Conservation (phyloP, 768 basidiomycete genomes). For the Coprinopsis cinerea region DNA sequence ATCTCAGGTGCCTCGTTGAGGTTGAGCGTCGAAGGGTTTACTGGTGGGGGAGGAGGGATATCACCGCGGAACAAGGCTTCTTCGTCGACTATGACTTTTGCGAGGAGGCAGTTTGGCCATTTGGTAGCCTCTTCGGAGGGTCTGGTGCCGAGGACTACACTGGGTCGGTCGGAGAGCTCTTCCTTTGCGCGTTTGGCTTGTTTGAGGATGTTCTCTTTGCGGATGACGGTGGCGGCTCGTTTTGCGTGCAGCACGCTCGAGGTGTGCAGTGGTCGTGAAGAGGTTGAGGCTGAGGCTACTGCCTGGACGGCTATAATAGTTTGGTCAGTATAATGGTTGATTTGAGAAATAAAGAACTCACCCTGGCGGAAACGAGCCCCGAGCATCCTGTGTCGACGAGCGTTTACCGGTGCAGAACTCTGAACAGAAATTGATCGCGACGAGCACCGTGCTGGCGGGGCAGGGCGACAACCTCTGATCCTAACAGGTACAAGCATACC, state of each 20-base stretch:
- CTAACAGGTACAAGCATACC: not conserved
- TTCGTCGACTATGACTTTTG: constrained; percentile 53
- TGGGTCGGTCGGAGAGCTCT: constrained; percentile 39
- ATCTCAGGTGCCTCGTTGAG: constrained; percentile 35
- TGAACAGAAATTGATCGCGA: not conserved
- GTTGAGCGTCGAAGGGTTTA: constrained; percentile 12
- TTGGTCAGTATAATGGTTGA: constrained; percentile 15
- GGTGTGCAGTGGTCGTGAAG: constrained; percentile 30
- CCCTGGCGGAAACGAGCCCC: constrained; percentile 24
- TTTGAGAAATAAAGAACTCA: constrained; percentile 12
- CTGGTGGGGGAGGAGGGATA: too few relatives aligned
- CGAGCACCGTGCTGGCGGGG: not conserved
- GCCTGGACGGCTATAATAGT: constrained; percentile 30
- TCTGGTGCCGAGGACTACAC: constrained; percentile 71
- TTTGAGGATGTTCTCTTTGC: constrained; percentile 32
- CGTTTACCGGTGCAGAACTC: not conserved
- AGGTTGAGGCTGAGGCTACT: not conserved
- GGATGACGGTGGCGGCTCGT: constrained; percentile 25
- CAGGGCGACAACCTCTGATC: not conserved
- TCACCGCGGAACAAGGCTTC: constrained; percentile 30
- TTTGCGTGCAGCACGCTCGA: constrained; percentile 32
- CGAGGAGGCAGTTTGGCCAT: constrained; percentile 66
- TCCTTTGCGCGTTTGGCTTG: constrained; percentile 35
- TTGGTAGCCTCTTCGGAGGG: constrained; percentile 51
- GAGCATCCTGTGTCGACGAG: constrained; percentile 19